A percentile compares a stretch with the other conserved stretches of the same genome.
Evolutionary conservation across 2,329 filamentous ascomycete genomes (phyloP).

Genomic region (Xylariaceae sp.): DNA sequence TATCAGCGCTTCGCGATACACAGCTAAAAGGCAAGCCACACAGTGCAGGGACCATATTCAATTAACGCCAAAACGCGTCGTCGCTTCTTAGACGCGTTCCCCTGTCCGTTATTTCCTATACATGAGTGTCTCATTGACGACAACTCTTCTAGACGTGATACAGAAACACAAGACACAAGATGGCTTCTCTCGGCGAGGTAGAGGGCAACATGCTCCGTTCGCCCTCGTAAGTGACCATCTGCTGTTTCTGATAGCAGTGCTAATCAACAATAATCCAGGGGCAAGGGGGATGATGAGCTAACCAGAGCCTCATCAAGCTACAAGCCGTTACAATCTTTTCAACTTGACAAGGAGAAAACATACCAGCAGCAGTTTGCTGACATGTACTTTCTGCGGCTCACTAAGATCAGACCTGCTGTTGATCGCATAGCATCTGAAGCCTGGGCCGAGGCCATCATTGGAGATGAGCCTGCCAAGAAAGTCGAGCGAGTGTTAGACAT

Average conservation of each 20-base stretch:
- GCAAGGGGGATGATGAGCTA: constrained; percentile 34
- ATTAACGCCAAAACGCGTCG: constrained; percentile 34
- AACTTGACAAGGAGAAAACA: constrained; percentile 64
- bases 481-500: constrained; percentile 93
- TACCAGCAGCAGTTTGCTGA: constrained; percentile 97
- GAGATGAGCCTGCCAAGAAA: constrained; percentile 66
- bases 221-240: constrained; percentile 39
- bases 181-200: constrained; percentile 42
- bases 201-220: constrained; percentile 40
- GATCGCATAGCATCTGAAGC: constrained; percentile 68
- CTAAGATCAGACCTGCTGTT: constrained; percentile 79
- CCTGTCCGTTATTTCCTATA: constrained; percentile 1
- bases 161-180: constrained; percentile 18
- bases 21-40: constrained; percentile 5
- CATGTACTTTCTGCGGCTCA: constrained; percentile 91
- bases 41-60: constrained; percentile 17
- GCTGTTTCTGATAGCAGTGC: neutral
- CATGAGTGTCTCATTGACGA: neutral
- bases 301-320: constrained; percentile 59
- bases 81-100: constrained; percentile 9
- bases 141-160: neutral
- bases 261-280: constrained; percentile 23
- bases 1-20: constrained; percentile 8
- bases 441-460: constrained; percentile 77
- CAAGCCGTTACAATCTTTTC: constrained; percentile 70